A percentile compares a stretch with the other conserved stretches of the same genome.
phyloP scores from a whole-genome alignment of 257 asterid species.

The Salvia miltiorrhiza region DNA sequence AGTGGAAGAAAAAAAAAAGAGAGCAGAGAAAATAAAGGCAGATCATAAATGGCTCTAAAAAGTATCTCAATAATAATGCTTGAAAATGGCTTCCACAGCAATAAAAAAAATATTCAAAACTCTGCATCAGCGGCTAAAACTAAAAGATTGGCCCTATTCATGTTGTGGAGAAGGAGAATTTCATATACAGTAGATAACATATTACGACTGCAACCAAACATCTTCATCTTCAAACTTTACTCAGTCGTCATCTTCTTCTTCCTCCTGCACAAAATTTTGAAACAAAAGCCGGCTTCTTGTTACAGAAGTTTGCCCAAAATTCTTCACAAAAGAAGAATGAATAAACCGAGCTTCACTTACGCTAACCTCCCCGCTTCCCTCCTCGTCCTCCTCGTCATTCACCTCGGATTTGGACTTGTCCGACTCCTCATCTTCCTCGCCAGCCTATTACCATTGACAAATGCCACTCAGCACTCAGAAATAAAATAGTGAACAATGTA shows the following conservation, averaged over 20 bases:
- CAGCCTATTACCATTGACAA: slow-evolving; percentile 24
- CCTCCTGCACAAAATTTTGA: slow-evolving; percentile 31
- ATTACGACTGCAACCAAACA: background rate
- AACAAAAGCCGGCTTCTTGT: background rate
- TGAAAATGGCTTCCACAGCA: background rate
- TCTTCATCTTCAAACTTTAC: background rate
- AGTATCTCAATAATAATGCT: background rate
- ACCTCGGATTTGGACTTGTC: slow-evolving; percentile 77
- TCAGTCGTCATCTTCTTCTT: slow-evolving; percentile 54
- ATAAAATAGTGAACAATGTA: background rate
- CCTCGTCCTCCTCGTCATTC: slow-evolving; percentile 53
- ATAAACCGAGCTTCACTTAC: background rate
- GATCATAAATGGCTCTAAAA: background rate
- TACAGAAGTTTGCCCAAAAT: background rate
- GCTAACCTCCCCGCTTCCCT: slow-evolving; percentile 55
- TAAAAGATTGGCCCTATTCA: background rate
- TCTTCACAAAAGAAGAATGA: background rate
- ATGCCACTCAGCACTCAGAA: background rate
- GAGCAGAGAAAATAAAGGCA: background rate
- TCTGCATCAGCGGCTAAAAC: background rate
- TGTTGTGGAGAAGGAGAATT: background rate
- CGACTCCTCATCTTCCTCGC: slow-evolving; percentile 45
- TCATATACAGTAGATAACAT: background rate
- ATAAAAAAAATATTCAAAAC: background rate
- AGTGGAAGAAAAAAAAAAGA: background rate